Evolutionary conservation across 1,284 basidiomycete species (phyloP).

Genomic region (Ceratorhiza oryzae-sativae): DNA sequence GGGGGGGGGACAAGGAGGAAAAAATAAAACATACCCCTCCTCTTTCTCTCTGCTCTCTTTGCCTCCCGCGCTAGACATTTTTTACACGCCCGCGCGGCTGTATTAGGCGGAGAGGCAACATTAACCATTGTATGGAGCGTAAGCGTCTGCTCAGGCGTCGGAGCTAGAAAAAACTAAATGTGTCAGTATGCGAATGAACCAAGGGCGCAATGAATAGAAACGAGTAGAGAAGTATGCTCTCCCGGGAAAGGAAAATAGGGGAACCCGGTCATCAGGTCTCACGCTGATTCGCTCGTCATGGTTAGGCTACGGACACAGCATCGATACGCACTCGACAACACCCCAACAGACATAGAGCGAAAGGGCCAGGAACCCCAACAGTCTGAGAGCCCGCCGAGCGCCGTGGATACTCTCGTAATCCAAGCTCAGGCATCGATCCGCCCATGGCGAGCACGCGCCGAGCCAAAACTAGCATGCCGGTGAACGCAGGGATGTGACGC

Average conservation of each 20-base stretch:
- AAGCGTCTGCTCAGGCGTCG: conserved; percentile 29
- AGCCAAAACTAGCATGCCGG: conserved; percentile 6
- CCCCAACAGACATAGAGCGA: neutral
- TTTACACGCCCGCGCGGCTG: conserved; percentile 79
- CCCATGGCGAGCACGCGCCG: too few relatives aligned
- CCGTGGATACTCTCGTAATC: too few relatives aligned
- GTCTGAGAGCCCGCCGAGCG: neutral
- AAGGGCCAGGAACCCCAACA: neutral
- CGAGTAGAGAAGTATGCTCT: too few relatives aligned
- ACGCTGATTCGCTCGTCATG: neutral
- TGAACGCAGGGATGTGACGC: neutral
- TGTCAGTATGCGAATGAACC: neutral
- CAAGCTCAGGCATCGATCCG: too few relatives aligned
- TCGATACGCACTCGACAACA: neutral
- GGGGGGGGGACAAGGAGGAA: neutral
- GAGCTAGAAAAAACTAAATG: neutral
- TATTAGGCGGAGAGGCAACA: conserved; percentile 68
- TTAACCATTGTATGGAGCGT: conserved; percentile 34
- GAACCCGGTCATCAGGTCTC: too few relatives aligned
- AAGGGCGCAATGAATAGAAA: too few relatives aligned
- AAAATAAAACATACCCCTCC: conserved; percentile 64
- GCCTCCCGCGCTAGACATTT: conserved; percentile 88
- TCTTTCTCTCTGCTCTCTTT: conserved; percentile 85
- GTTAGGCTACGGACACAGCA: conserved; percentile 1
- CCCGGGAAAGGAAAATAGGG: neutral